Conservation (phyloP, 192 early-diverging fungal genomes). For the Linnemannia exigua region DNA sequence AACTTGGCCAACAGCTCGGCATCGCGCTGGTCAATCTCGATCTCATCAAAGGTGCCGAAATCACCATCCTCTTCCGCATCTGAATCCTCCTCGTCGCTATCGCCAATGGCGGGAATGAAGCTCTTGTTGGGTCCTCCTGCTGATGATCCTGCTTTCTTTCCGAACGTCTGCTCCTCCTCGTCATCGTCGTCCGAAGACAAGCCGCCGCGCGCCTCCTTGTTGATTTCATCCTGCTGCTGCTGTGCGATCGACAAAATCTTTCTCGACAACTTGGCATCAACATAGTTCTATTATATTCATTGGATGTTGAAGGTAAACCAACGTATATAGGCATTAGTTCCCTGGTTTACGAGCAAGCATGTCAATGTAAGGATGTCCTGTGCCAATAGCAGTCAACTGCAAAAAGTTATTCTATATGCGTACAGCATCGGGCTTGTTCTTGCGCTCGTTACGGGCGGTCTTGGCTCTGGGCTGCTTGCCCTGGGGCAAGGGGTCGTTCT, state of each 20-base stretch:
- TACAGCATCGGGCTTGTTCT: constrained; percentile 69
- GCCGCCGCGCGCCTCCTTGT: constrained; percentile 59
- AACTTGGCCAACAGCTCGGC: constrained; percentile 91
- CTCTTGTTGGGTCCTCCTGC: constrained; percentile 21
- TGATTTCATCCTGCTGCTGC: constrained; percentile 93
- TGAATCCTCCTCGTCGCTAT: constrained; percentile 74
- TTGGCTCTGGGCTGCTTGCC: constrained; percentile 68
- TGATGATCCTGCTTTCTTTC: constrained; percentile 40
- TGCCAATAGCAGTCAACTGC: background rate
- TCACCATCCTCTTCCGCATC: constrained; percentile 79
- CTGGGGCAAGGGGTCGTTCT: constrained; percentile 64
- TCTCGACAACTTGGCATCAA: constrained; percentile 93
- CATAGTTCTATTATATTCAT: constrained; percentile 63
- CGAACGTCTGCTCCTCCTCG: constrained; percentile 59
- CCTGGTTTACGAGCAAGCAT: background rate
- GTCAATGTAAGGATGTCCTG: background rate
- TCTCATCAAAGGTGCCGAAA: constrained; percentile 42
- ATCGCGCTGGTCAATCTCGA: constrained; percentile 87
- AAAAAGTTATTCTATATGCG: background rate
- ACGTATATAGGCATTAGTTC: background rate
- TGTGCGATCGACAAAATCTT: constrained; percentile 90
- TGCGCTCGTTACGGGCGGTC: constrained; percentile 70
- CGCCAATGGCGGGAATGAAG: constrained; percentile 64
- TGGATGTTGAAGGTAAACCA: background rate
- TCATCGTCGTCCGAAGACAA: constrained; percentile 57